phyloP scores from a whole-genome alignment of 345 rosid species.

The Jatropha curcas region DNA sequence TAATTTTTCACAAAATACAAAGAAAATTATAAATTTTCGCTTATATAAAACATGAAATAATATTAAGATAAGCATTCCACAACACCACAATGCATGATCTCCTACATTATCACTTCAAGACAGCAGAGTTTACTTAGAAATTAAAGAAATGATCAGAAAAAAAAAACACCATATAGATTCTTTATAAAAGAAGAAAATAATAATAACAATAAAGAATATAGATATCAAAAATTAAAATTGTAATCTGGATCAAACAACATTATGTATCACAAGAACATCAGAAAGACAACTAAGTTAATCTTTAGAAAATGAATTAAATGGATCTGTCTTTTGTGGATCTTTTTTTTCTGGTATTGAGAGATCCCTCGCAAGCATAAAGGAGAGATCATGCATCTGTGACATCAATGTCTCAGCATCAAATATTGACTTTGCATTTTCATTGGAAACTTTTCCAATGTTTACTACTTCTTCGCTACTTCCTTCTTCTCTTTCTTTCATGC shows the following conservation, averaged over 20 bases:
- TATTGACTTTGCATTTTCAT: constrained; percentile 29
- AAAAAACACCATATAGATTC: neutral
- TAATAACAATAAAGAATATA: neutral
- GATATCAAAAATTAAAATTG: neutral
- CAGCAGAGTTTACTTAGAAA: too few relatives aligned
- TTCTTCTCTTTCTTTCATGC: constrained; percentile 30
- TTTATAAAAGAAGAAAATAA: neutral
- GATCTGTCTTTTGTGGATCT: constrained; percentile 15
- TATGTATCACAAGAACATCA: neutral
- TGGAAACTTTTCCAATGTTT: constrained; percentile 21
- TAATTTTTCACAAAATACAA: too few relatives aligned
- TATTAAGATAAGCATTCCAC: too few relatives aligned
- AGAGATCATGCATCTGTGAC: constrained; percentile 88
- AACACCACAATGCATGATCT: too few relatives aligned
- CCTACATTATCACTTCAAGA: too few relatives aligned
- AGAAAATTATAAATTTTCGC: too few relatives aligned
- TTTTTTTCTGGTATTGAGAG: constrained; percentile 52
- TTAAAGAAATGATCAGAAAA: neutral
- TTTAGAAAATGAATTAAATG: constrained; percentile 14
- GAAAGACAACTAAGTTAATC: neutral
- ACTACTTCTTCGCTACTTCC: constrained; percentile 28
- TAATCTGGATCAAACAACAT: constrained; percentile 8
- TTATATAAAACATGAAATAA: too few relatives aligned
- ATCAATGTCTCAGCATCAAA: constrained; percentile 47
- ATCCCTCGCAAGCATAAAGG: constrained; percentile 72